Evolutionary conservation across 106 monocot species (phyloP), one percentile per base, ranked within the genome.

Genomic region (Phalaenopsis aphrodite): DNA sequence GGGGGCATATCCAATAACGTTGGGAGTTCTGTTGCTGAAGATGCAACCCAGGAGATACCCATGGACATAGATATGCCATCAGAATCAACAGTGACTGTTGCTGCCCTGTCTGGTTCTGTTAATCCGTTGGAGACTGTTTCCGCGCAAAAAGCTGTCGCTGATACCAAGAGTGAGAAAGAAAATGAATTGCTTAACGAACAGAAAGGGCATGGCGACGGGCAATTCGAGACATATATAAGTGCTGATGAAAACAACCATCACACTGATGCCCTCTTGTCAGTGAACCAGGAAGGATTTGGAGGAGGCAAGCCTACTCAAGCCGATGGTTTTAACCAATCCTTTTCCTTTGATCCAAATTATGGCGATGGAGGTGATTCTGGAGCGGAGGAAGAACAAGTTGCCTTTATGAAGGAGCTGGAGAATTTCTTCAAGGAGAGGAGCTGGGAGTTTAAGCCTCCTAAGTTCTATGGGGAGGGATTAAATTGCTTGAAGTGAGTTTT

Each of bases 341-440:
- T 61, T 61, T 75, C 78, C 12, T 86, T 80, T 39, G 83, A 88
- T 75, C 72, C 75, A 36, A 79, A 65, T 46, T 92, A 85, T 58
- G 80, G 83, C 72, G 96, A 92, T 30, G 93, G 96, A 18, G 90
- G 94, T 47, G 93, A 87, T 79, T 90, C 91, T 76, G 96, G 96
- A 9, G 86, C 87, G 42, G 97, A 97, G 81, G 97, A 97, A 55
- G 89, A 92, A 43, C 97, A 97, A 75, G 84, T 83, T 56, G 88
- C 90, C n/a, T 97, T 97, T 78, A 94, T 97, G 94, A 90, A 80
- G 74, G 97, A 92, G 61, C 89, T 97, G 43, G 94, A 97, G 80
- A 94, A 58, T 67, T 94, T 94, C 73, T 85, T 88, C 67, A 94
- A 69, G 82, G 94, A 90, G 72, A 92, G 77, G 83, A 88, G 66